Base-by-base conservation (phyloP, 225 moss, liverwort and hornwort species). In the Thuidium tamariscinum region DNA sequence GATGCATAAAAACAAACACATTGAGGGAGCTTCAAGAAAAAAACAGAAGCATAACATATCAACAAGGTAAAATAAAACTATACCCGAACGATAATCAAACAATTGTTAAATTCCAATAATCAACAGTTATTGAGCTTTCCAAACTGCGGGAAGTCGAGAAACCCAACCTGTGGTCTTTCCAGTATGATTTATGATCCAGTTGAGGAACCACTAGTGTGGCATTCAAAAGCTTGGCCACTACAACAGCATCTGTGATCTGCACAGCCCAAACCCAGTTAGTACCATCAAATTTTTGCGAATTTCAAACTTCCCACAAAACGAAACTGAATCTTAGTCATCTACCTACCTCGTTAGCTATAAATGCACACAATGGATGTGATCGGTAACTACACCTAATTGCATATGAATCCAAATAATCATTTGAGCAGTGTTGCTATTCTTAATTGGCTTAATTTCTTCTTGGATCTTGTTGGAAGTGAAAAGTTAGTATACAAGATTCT, bases 181-280 rank as follows among this genome's bases (percentile, higher is more conserved):
- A 97, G 42, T 93, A 97, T 3, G 97, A 97, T 30, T 92, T 82
- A 49, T 97, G 95, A 85, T 97, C 97, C 30, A 97, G 88, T 74
- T 95, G 85, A 84, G 95, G 97, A 72, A 97, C 93, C 79, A 97
- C 92, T 7, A 97, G 88, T 37, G 97, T 97, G 67, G 97, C 95
- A 89, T 97, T 97, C 88, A 97, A 72, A 54, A 97, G 91, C 89
- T 94, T 93, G 56, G 95, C 97, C 36, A 95, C 97, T 25, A 93
- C 95, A 57, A 97, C 95, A 16, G 95, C 92, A 89, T 95, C 95
- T 61, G 95, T 97, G 81, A 97, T 97, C 96, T 97, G 91, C 86
- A 86, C n/a, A 18, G 3, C 11, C 52, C 48, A 80, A 44, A 37
- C 55, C 66, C 55, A 37, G 6, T 18, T 72, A 20, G 4, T 32